These are phyloP conservation scores for Boletales sp. DNA, from an alignment of 768 basidiomycete genomes.

Conservation along the genomic window DNA sequence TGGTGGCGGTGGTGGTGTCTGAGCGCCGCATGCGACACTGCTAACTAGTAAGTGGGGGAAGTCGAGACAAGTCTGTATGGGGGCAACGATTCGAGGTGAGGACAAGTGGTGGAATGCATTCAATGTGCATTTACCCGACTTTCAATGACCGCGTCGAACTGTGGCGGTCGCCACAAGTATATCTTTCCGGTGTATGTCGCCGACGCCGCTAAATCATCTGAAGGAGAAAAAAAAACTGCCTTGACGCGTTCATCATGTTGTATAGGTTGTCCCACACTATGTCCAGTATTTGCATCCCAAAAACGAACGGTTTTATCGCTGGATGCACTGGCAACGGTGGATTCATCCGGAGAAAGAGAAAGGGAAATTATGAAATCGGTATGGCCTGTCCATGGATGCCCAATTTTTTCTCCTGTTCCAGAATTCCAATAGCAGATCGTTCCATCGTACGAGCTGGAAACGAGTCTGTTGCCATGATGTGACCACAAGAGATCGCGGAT, in stretches of 20 bases:
- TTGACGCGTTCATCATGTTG: not conserved
- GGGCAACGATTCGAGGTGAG: not conserved
- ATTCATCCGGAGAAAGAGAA: not conserved
- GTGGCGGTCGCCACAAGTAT: not conserved
- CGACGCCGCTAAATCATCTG: not conserved
- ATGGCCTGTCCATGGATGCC: not conserved
- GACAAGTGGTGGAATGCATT: no score
- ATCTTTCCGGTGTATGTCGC: not conserved
- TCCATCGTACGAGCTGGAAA: not conserved
- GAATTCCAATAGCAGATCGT: not conserved
- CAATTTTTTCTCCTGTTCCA: not conserved
- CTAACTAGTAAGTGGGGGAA: not conserved
- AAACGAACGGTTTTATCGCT: not conserved
- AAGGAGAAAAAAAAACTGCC: slow-evolving; percentile 5
- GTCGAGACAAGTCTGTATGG: not conserved
- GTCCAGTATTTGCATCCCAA: not conserved
- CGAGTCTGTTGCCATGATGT: not conserved
- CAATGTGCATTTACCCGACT: not conserved
- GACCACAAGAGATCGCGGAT: not conserved
- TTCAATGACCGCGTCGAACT: not conserved
- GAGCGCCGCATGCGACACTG: not conserved
- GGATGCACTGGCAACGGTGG: not conserved
- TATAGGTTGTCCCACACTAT: not conserved
- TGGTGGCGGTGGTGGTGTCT: not conserved
- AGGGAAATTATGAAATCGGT: no score